phyloP scores from a whole-genome alignment of 2,329 filamentous ascomycete genomes.

The Colletotrichum sp. region DNA sequence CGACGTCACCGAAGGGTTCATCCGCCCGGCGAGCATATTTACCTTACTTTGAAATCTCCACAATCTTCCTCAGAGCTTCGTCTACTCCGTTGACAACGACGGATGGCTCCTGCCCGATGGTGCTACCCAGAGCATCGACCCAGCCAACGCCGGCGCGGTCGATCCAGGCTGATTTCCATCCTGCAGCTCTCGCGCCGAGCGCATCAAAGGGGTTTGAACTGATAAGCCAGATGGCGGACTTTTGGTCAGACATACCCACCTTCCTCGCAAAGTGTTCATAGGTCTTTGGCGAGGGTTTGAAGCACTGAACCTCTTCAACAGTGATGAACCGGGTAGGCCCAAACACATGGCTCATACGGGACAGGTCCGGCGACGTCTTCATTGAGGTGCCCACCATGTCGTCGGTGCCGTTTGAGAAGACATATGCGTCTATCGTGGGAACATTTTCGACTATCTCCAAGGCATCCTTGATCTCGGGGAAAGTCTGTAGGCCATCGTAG shows the following conservation, averaged over 20 bases:
- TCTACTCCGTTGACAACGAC: slow-evolving; percentile 61
- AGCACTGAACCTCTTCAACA: slow-evolving; percentile 63
- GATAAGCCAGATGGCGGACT: slow-evolving; percentile 68
- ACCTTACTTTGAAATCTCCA: not conserved
- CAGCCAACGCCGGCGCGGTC: slow-evolving; percentile 68
- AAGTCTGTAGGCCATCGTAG: slow-evolving; percentile 69
- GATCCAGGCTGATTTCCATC: slow-evolving; percentile 71
- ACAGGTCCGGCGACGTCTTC: slow-evolving; percentile 59
- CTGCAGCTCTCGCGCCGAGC: slow-evolving; percentile 65
- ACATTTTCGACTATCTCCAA: slow-evolving; percentile 52
- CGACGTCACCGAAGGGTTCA: not conserved
- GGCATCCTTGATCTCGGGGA: slow-evolving; percentile 65
- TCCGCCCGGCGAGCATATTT: not conserved
- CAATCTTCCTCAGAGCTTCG: slow-evolving; percentile 53
- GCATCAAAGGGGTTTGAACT: slow-evolving; percentile 78
- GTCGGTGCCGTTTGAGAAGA: slow-evolving; percentile 75
- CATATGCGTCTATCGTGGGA: slow-evolving; percentile 53
- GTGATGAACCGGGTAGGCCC: slow-evolving; percentile 53
- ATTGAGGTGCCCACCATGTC: slow-evolving; percentile 69
- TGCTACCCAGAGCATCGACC: slow-evolving; percentile 65
- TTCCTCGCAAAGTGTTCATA: slow-evolving; percentile 65
- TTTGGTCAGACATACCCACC: slow-evolving; percentile 49
- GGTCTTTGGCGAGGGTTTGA: slow-evolving; percentile 68
- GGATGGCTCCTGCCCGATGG: slow-evolving; percentile 51
- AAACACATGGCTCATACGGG: slow-evolving; percentile 51